Base-by-base conservation (phyloP, 805 yeast genomes). In the Saccharomyces cerevisiae region DNA sequence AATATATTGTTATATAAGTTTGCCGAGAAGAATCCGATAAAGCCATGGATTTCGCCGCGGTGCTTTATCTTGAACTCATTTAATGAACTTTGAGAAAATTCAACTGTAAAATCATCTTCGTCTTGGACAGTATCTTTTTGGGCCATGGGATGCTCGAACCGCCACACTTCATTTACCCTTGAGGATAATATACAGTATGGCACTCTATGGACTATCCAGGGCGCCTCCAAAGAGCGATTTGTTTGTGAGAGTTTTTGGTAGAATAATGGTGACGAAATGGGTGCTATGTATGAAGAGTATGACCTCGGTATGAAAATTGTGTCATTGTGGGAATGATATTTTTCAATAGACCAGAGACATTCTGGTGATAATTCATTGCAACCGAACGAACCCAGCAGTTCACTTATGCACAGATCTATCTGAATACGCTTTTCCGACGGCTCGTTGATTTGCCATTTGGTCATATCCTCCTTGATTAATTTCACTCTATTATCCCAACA, bases 361-460 rank as follows among this genome's bases (percentile, higher is more conserved):
- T 91, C 98, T 0, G 98, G 97, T 8, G 88, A 78, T 17, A 89
- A 74, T 66, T 91, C 97, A 68, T 91, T 92, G 67, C 95, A 92
- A 3, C 96, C 97, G 71, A 92, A 87, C 14, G 96, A 87, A 5
- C 97, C 97, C 28, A 91, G 69, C 6, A 92, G 72, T 67, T 91
- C 97, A 47, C 95, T 85, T 1, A 92, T 76, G 8, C 90, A 78
- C 47, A 91, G 62, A 63, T 87, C 78, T 53, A 78, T 76, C 17
- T 73, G 71, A 11, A 65, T 57, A 6, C 58, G 59, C n/a, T 46
- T 43, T 2, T 74, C 75, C 3, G 43, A 17, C 11, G 43, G 43
- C 22, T 36, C 43, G 17, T 36, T 17, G 11, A 17, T 36, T 8
- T 62, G 52, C 83, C 84, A 80, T 2, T 62, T 56, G 17, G 94